Percentiles rank a stretch among this genome's conserved stretches.
Evolutionary conservation across 371 early-diverging fungal genomes (phyloP).

Genomic region (Zychaea mexicana): DNA sequence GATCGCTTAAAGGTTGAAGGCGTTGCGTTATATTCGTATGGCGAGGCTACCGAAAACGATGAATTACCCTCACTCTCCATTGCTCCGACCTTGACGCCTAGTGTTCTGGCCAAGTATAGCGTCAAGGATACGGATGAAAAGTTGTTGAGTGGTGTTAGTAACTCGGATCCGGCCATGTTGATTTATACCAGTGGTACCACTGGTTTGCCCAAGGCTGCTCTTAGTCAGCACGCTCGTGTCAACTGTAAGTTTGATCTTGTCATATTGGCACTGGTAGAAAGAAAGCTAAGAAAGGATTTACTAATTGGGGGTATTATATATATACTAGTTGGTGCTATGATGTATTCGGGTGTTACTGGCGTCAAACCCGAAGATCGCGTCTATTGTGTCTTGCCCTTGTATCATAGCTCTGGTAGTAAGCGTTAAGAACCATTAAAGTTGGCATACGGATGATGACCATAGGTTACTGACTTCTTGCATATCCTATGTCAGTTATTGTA

Average conservation of each 20-base stretch:
- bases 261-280: neutral
- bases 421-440: no score
- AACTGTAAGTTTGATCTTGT: slow-evolving; percentile 12
- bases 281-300: no score
- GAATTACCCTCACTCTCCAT: slow-evolving; percentile 23
- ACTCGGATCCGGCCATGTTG: slow-evolving; percentile 42
- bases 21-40: slow-evolving; percentile 25
- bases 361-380: slow-evolving; percentile 30
- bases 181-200: slow-evolving; percentile 46
- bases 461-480: neutral
- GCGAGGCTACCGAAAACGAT: slow-evolving; percentile 27
- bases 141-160: slow-evolving; percentile 22
- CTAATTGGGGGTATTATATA: no score
- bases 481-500: slow-evolving; percentile 32
- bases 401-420: slow-evolving; percentile 55
- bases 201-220: slow-evolving; percentile 25
- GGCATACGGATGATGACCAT: neutral
- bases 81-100: slow-evolving; percentile 32
- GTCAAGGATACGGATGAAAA: slow-evolving; percentile 36
- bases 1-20: slow-evolving; percentile 5
- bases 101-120: slow-evolving; percentile 20
- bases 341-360: slow-evolving; percentile 24
- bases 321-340: slow-evolving; percentile 18
- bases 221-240: slow-evolving; percentile 26
- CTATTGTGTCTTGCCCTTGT: slow-evolving; percentile 54